phyloP scores from a whole-genome alignment of 768 basidiomycete genomes.

The Rhodocollybia butyracea region DNA sequence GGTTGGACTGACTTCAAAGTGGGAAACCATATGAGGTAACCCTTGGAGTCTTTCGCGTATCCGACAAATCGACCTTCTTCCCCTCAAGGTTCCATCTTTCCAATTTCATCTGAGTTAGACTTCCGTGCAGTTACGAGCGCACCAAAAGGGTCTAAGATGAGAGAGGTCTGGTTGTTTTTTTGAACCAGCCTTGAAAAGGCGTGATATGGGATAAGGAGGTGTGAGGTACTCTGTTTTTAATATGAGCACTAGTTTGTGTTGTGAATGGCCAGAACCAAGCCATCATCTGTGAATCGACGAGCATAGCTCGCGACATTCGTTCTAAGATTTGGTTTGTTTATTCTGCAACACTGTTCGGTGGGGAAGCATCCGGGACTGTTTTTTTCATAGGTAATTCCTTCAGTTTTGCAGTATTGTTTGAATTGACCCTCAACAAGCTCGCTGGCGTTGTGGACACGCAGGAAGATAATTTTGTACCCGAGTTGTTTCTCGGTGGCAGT shows the following conservation, averaged over 20 bases:
- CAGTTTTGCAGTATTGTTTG: slow-evolving; percentile 4
- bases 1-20: background rate
- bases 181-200: slow-evolving; percentile 10
- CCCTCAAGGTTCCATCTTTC: slow-evolving; percentile 1
- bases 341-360: slow-evolving; percentile 25
- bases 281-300: slow-evolving; percentile 11
- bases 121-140: slow-evolving; percentile 12
- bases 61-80: too few species aligned
- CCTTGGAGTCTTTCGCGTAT: background rate
- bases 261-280: slow-evolving; percentile 18
- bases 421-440: slow-evolving; percentile 20
- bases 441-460: slow-evolving; percentile 21
- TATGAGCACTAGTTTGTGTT: slow-evolving; percentile 8
- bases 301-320: slow-evolving; percentile 15
- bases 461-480: background rate
- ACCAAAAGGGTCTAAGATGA: slow-evolving; percentile 12
- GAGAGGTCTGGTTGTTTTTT: slow-evolving; percentile 8
- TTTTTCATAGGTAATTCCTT: slow-evolving; percentile 19
- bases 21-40: background rate
- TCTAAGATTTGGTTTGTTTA: slow-evolving; percentile 20
- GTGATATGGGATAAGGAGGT: slow-evolving; percentile 15
- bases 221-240: slow-evolving; percentile 13
- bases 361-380: slow-evolving; percentile 20
- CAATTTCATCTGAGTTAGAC: slow-evolving; percentile 6
- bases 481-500: slow-evolving; percentile 4